Evolutionary conservation across 352 stramenopile species (phyloP), one percentile per base, ranked within the genome.

Genomic region (Phytophthora citricola): DNA sequence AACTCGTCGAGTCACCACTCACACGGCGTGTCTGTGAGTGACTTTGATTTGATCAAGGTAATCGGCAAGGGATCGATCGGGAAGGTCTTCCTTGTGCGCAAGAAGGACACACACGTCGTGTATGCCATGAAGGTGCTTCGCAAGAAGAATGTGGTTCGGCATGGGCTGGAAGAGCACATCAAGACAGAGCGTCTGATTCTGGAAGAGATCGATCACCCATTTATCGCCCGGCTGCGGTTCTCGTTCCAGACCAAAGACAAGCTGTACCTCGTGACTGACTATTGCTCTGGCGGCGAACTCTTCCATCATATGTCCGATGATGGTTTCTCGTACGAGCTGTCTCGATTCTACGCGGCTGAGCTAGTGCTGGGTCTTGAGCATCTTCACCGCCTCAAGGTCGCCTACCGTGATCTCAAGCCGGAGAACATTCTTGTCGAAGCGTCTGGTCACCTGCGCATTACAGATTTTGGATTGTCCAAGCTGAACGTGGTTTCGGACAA

Each of bases 91-190:
- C 72, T 97, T 9, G 90, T 95, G 31, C 79, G 85, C 45, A 92
- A 95, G 47, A 84, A 92, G 62, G 87, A 96, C 54, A 98, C 95
- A 15, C 75, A 89, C 40, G 78, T 94, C 22, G 87, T 99, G 22
- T 97, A 96, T 61, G 97, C 97, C 5, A 99, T 99, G 96, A 99
- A 99, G 75, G 92, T 99, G 36, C 97, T 99, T 36, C 98, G 99
- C 69, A 98, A 99, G 63, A 79, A 79, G 32, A 90, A 96, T 43
- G 82, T 99, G 31, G 73, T 99, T 56, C 85, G 90, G 17, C 86
- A 97, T 14, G 97, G 97, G 9, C 86, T 95, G 26, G 85, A 99
- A 43, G 90, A 98, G 66, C 95, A 99, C 53, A 98, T 98, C 56
- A 95, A 98, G 65, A 97, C 96, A 0, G 98, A 99, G 76, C 88